Percentiles rank a stretch among this genome's conserved stretches.
phyloP scores from a whole-genome alignment of 257 asterid genomes.

The Ilex aquifolium region DNA sequence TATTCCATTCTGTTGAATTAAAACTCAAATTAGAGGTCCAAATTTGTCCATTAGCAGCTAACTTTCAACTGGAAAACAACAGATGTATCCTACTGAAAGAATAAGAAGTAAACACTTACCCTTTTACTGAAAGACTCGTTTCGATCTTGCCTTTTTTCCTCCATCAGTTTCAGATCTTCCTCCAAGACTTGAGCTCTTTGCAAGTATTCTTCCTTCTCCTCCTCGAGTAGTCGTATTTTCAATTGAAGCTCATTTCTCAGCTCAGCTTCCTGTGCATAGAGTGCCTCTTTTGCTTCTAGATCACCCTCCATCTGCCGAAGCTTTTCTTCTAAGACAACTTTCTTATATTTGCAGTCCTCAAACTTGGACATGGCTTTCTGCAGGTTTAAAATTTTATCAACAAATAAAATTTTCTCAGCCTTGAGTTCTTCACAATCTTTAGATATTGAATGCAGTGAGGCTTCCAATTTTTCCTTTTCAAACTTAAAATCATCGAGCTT shows the following conservation, averaged over 20 bases:
- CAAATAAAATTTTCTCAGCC: slow-evolving; percentile 41
- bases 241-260: slow-evolving; percentile 48
- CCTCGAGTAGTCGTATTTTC: slow-evolving; percentile 51
- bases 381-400: slow-evolving; percentile 32
- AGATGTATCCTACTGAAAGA: neutral
- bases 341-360: slow-evolving; percentile 54
- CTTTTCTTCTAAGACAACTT: neutral
- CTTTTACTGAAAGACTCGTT: slow-evolving; percentile 15
- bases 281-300: slow-evolving; percentile 36
- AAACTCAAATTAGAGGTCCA: neutral
- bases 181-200: slow-evolving; percentile 55
- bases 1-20: slow-evolving; percentile 1
- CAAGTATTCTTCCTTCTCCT: slow-evolving; percentile 46
- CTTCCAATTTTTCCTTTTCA: slow-evolving; percentile 52
- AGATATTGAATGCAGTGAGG: slow-evolving; percentile 24
- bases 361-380: slow-evolving; percentile 33
- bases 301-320: slow-evolving; percentile 32
- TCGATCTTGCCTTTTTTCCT: slow-evolving; percentile 23
- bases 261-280: slow-evolving; percentile 26
- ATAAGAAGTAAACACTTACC: slow-evolving; percentile 24
- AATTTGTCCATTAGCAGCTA: neutral
- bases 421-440: slow-evolving; percentile 43
- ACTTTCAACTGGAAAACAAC: neutral
- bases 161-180: slow-evolving; percentile 36
- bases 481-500: slow-evolving; percentile 34